Evolutionary conservation across 192 early-diverging fungal genomes (phyloP), one percentile per base, ranked within the genome.

Genomic region (Kickxella alabastrina): DNA sequence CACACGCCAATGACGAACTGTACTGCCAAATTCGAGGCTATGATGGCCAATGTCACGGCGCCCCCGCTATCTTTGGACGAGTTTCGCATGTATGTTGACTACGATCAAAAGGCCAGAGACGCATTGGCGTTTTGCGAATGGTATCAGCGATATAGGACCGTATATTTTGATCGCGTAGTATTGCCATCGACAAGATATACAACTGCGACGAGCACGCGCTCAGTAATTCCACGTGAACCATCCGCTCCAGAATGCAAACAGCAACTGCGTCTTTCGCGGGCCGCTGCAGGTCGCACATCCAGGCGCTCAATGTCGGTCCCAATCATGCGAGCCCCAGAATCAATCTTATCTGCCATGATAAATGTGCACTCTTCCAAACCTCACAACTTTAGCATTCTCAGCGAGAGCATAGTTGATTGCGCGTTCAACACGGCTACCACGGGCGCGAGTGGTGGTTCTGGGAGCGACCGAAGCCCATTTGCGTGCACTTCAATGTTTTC

Each of bases 111-210:
- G 19, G 68, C 68, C 10, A 56, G 45, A 35, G 50, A 64, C 12
- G 68, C 68, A 14, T 57, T 71, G 34, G 68, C 68, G 25, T 71
- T 71, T 35, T 71, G 68, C 39, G 61, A 63, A 19, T 71, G 68
- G 68, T 59, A 71, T 24, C 68, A 71, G 57, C 45, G 59, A 29
- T 71, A 71, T 52, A 26, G 23, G 15, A 48, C 59, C 0, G 68
- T 71, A n/a, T 71, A 71, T 29, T 71, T 71, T 51, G 68, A 71
- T 27, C 56, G 57, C 21, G 29, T n/a, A 8, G n/a, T 38, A 1
- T n/a, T 31, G 6, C 28, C 45, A 3, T 52, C 56, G 6, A 52
- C 57, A 0, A 44, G 47, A 22, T 24, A 36, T 18, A 49, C 56
- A 0, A 13, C 46, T 6, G 46, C 56, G 14, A 4, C n/a, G 1